A percentile compares a stretch with the other conserved stretches of the same genome.
Evolutionary conservation across 805 yeast species (phyloP).

Genomic region (Starmerella powellii): DNA sequence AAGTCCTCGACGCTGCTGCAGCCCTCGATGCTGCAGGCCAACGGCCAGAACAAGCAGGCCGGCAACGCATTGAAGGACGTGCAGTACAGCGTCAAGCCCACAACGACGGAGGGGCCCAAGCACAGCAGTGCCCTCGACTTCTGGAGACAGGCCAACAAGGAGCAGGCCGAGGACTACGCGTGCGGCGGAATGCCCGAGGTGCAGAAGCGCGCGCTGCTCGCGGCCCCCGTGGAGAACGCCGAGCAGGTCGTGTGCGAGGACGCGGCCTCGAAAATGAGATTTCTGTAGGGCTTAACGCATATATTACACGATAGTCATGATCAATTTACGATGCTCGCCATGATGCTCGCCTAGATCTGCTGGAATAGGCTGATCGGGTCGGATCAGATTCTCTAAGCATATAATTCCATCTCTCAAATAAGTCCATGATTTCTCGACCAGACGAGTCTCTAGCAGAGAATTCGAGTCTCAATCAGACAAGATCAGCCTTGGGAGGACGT

Average conservation of each 20-base stretch:
- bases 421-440: too few species aligned
- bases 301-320: too few species aligned
- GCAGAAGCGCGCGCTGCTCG: neutral
- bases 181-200: neutral
- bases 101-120: conserved; percentile 46
- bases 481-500: too few species aligned
- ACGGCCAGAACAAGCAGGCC: neutral
- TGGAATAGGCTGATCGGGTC: too few species aligned
- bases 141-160: conserved; percentile 54
- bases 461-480: too few species aligned
- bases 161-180: conserved; percentile 31
- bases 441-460: too few species aligned
- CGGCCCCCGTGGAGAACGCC: neutral
- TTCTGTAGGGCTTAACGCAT: neutral
- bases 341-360: too few species aligned
- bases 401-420: too few species aligned
- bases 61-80: conserved; percentile 41
- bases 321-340: too few species aligned
- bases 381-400: too few species aligned
- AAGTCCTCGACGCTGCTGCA: conserved; percentile 35
- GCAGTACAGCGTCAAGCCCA: conserved; percentile 62
- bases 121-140: conserved; percentile 59
- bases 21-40: conserved; percentile 6
- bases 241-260: neutral
- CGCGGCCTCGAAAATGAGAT: neutral